phyloP scores from a whole-genome alignment of 345 rosid genomes.

The Bretschneidera sinensis region DNA sequence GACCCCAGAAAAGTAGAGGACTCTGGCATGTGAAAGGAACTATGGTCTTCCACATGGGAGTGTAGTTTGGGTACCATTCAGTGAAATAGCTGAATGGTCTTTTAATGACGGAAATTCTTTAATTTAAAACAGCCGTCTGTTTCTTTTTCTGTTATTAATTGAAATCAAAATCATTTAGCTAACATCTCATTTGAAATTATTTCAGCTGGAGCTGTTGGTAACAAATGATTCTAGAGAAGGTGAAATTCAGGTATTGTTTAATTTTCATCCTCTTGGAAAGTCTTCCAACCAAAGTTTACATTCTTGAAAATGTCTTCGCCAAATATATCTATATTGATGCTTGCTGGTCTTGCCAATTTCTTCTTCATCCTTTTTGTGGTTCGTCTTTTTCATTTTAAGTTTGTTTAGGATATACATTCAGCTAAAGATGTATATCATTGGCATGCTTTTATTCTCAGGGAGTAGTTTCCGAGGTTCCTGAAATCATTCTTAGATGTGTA shows the following conservation, averaged over 20 bases:
- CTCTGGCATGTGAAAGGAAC: background rate
- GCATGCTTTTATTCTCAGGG: constrained; percentile 42
- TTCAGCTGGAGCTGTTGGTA: constrained; percentile 81
- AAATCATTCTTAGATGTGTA: constrained; percentile 85
- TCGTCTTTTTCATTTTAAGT: no score
- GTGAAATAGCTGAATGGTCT: background rate
- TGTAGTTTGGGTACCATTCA: background rate
- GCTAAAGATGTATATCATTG: background rate
- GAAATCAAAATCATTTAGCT: constrained; percentile 19
- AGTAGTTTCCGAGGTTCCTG: constrained; percentile 83
- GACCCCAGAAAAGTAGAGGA: no score
- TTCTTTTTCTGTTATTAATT: background rate
- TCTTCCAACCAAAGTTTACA: background rate
- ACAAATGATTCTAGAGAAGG: constrained; percentile 64
- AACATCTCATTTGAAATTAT: constrained; percentile 19
- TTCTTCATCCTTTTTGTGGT: background rate
- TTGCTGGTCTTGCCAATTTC: background rate
- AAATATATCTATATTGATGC: background rate
- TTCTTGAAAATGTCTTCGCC: background rate
- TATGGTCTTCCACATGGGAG: background rate
- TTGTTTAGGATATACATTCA: background rate
- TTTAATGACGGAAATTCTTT: background rate
- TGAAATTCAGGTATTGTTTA: constrained; percentile 72
- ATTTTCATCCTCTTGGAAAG: background rate
- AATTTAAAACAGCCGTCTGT: no score